A percentile compares a stretch with the other conserved stretches of the same genome.
phyloP scores from a whole-genome alignment of 345 rosid species.

The Gossypium thurberi region DNA sequence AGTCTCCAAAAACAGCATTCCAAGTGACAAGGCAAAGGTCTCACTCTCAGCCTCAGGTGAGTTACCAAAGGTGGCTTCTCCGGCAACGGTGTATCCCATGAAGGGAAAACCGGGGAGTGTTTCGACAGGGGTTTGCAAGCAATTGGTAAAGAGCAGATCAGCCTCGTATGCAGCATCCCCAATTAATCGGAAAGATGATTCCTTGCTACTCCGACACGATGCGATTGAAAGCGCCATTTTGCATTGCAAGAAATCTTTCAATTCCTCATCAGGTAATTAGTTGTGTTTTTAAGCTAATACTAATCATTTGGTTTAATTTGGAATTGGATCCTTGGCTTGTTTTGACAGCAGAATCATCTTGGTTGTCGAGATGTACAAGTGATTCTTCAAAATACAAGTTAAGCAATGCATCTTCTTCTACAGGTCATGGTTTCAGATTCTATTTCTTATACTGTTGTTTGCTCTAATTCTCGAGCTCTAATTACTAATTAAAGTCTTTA shows the following conservation, averaged over 20 bases:
- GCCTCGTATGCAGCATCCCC: constrained; percentile 56
- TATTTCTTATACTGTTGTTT: background rate
- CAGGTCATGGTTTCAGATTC: constrained; percentile 25
- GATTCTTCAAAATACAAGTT: constrained; percentile 38
- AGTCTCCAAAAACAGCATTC: constrained; percentile 33
- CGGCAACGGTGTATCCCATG: constrained; percentile 21
- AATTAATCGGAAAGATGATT: constrained; percentile 66
- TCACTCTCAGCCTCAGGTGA: constrained; percentile 17
- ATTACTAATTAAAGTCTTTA: background rate
- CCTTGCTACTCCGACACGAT: constrained; percentile 74
- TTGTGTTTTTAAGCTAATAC: background rate
- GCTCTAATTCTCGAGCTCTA: background rate
- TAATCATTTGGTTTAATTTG: background rate
- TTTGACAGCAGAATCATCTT: constrained; percentile 28
- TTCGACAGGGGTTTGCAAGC: constrained; percentile 45
- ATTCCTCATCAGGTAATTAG: constrained; percentile 20
- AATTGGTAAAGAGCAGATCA: constrained; percentile 71
- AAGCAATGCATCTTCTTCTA: constrained; percentile 40
- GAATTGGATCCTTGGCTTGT: background rate
- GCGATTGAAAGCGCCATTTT: constrained; percentile 92
- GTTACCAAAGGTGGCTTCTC: constrained; percentile 39
- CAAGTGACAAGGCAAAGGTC: constrained; percentile 22
- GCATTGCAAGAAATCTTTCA: constrained; percentile 89
- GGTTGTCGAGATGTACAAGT: constrained; percentile 37
- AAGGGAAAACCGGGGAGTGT: constrained; percentile 41